A percentile compares a stretch with the other conserved stretches of the same genome.
Conservation (phyloP, 805 yeast genomes). For the Cyberlindnera xylosilytica region DNA sequence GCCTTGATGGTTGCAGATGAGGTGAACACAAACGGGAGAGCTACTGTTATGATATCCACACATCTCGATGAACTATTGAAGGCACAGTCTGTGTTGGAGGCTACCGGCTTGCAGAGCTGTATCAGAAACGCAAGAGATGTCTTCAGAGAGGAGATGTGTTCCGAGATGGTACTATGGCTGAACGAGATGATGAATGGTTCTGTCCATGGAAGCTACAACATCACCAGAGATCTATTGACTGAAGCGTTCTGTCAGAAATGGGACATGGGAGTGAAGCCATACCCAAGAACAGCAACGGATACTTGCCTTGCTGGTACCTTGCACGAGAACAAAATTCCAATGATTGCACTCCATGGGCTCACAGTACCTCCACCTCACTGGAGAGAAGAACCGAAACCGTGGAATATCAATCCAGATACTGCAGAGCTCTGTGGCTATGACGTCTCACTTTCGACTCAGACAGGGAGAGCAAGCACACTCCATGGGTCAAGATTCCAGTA, state of each 20-base stretch:
- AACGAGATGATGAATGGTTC: constrained; percentile 53
- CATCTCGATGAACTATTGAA: constrained; percentile 47
- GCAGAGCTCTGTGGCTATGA: constrained; percentile 47
- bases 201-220: constrained; percentile 45
- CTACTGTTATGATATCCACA: constrained; percentile 58
- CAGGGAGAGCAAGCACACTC: constrained; percentile 14
- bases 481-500: constrained; percentile 42
- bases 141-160: constrained; percentile 79
- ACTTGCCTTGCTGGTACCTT: constrained; percentile 11
- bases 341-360: not conserved
- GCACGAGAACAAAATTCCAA: constrained; percentile 18
- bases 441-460: constrained; percentile 10
- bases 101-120: constrained; percentile 64
- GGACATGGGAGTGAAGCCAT: constrained; percentile 45
- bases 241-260: constrained; percentile 59
- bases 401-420: constrained; percentile 44
- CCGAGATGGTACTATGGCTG: constrained; percentile 67
- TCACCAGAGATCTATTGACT: constrained; percentile 50
- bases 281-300: constrained; percentile 4
- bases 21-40: constrained; percentile 64
- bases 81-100: constrained; percentile 52
- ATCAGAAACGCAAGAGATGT: constrained; percentile 66
- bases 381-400: constrained; percentile 37
- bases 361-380: constrained; percentile 29
- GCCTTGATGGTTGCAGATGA: constrained; percentile 69